Conservation (phyloP, 768 basidiomycete genomes). For the Dendrothele bispora region DNA sequence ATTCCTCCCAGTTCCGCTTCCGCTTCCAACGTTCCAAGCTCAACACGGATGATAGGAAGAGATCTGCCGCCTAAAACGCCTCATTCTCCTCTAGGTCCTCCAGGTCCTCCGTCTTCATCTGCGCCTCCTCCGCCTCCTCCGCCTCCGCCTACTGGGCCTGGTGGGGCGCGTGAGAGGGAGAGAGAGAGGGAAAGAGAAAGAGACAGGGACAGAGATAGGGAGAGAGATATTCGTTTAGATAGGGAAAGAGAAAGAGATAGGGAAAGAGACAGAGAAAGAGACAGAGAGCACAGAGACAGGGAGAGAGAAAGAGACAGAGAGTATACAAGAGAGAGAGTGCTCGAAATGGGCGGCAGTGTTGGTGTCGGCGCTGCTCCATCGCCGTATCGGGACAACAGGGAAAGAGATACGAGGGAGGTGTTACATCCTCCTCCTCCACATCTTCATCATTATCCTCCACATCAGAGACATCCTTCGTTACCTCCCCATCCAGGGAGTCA, state of each 20-base stretch:
- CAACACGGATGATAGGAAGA: too few relatives aligned
- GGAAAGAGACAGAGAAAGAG: slow-evolving; percentile 11
- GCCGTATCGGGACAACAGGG: slow-evolving; percentile 4
- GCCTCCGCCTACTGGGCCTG: too few relatives aligned
- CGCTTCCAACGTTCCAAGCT: too few relatives aligned
- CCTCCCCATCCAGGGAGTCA: slow-evolving; percentile 21
- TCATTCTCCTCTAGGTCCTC: too few relatives aligned
- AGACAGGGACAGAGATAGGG: slow-evolving; percentile 17
- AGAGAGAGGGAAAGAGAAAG: slow-evolving; percentile 12
- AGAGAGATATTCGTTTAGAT: slow-evolving; percentile 6
- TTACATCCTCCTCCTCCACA: neutral
- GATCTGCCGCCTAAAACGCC: too few relatives aligned
- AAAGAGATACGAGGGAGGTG: slow-evolving; percentile 1
- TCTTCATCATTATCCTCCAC: neutral
- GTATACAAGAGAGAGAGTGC: neutral
- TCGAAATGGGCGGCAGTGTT: slow-evolving; percentile 3
- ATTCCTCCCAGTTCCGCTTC: too few relatives aligned
- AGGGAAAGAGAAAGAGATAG: slow-evolving; percentile 17
- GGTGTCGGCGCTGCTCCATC: slow-evolving; percentile 22
- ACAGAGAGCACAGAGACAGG: slow-evolving; percentile 15
- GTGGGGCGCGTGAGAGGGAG: too few relatives aligned
- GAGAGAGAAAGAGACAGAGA: slow-evolving; percentile 16
- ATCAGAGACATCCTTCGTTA: neutral
- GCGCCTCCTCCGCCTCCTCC: neutral
- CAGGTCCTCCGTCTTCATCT: too few relatives aligned